Evolutionary conservation across 306 rosid genomes (phyloP), one percentile per base, ranked within the genome.

Genomic region (Prunus dulcis): DNA sequence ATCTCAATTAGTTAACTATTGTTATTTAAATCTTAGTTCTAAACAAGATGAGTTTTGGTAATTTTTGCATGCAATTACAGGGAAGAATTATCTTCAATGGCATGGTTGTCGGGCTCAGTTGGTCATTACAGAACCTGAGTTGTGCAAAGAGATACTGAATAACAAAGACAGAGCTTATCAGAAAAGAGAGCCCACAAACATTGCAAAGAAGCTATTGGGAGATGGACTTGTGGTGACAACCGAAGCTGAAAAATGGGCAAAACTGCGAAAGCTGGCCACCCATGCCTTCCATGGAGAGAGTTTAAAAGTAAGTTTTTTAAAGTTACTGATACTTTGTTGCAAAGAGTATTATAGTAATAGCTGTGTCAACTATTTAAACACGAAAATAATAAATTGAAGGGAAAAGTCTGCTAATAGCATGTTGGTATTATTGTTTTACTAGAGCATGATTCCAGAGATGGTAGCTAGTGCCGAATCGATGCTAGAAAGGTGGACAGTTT

Each of bases 211-310:
- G 69, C 74, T 86, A 32, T 25, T 86, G 5, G 85, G 87, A 63
- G 78, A 83, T 78, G 87, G 89, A 1, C 87, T 86, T 38, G 41
- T 53, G 3, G 45, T 53, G 2, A 66, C 50, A 30, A 27, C 81
- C 28, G 74, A 86, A 57, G 77, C 79, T 18, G 77, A 80, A 71
- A 80, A 76, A 28, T 86, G 89, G 89, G 72, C 66, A 19, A 83
- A 80, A 47, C 28, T 76, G 62, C 20, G 87, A n/a, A 83, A 83
- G 74, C 66, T 86, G 18, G 87, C 85, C 19, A 80, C 73, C 20
- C 67, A 38, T 27, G 85, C 85, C 28, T 83, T 86, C 49, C 85
- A 83, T 83, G 81, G 72, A 12, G 87, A 83, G 50, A 86, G 75
- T 64, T 71, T 86, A 64, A 86, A 83, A 63, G 87, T 83, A 80